Conservation (phyloP, 208 protist genomes). For the Porcisia deanei region DNA sequence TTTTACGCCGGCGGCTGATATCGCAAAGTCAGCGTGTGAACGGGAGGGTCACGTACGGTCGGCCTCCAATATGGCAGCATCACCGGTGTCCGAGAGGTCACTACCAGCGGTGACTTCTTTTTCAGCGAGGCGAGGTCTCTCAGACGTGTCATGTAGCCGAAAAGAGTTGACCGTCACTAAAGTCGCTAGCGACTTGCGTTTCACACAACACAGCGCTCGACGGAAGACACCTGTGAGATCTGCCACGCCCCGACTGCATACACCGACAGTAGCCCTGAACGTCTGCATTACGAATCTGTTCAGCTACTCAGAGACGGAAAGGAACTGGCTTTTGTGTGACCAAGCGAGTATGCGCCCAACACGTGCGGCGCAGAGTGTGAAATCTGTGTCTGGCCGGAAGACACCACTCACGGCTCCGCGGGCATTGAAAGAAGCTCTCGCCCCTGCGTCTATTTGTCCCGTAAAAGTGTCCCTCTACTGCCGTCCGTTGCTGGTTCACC, state of each 20-base stretch:
- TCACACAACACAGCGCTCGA: not conserved
- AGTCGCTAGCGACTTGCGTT: not conserved
- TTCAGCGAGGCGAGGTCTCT: not conserved
- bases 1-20: not conserved
- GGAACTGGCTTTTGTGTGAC: not conserved
- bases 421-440: not conserved
- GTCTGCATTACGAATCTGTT: constrained; percentile 18
- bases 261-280: not conserved
- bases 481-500: constrained; percentile 20
- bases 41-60: constrained; percentile 1
- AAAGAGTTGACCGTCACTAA: too few relatives aligned
- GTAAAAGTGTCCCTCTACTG: constrained; percentile 26
- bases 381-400: too few relatives aligned
- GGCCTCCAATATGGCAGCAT: not conserved
- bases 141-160: not conserved
- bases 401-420: not conserved
- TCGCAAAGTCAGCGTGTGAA: constrained; percentile 13
- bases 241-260: not conserved
- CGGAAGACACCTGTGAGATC: not conserved
- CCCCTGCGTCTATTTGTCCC: not conserved
- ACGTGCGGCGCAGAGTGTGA: not conserved
- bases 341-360: not conserved
- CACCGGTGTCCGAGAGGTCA: not conserved
- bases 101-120: not conserved
- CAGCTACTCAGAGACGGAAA: constrained; percentile 12